Evolutionary conservation across 2,329 filamentous ascomycete genomes (phyloP).

Genomic region (Bisporella sp.): DNA sequence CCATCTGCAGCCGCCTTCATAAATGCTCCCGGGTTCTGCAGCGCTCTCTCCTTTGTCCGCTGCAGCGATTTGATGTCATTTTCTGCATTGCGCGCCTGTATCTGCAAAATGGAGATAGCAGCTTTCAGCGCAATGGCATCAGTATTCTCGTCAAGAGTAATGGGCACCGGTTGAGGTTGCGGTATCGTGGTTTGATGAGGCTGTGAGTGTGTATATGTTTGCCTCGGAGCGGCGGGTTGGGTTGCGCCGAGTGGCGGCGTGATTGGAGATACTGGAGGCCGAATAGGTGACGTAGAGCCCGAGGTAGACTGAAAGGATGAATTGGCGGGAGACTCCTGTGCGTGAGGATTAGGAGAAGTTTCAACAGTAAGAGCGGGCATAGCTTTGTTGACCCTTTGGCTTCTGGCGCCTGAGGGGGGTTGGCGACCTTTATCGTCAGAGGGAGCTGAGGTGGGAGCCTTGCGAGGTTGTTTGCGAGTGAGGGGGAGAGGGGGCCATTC

Average conservation of each 20-base stretch:
- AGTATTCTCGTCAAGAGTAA: constrained; percentile 61
- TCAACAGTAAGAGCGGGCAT: constrained; percentile 22
- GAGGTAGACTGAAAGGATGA: constrained; percentile 21
- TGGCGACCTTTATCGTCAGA: neutral
- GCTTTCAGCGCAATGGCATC: constrained; percentile 83
- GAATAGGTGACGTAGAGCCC: constrained; percentile 20
- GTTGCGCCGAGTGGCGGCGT: constrained; percentile 20
- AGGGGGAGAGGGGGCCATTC: neutral
- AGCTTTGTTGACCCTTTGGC: neutral
- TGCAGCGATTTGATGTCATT: constrained; percentile 68
- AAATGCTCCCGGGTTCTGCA: constrained; percentile 67
- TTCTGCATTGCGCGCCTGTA: constrained; percentile 73
- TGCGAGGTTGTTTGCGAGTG: neutral
- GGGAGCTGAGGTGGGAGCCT: neutral
- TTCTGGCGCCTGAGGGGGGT: neutral
- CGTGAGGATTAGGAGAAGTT: constrained; percentile 10
- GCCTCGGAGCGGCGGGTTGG: constrained; percentile 16
- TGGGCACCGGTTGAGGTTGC: constrained; percentile 37
- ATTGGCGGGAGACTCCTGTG: constrained; percentile 4
- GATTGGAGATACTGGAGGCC: constrained; percentile 25
- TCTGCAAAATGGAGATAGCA: constrained; percentile 78
- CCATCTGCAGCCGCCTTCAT: constrained; percentile 59
- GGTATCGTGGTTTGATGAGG: constrained; percentile 34
- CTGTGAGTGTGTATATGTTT: constrained; percentile 40
- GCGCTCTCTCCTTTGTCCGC: constrained; percentile 61